Conservation (phyloP, 2,329 filamentous ascomycete genomes). For the Pestalotiopsis sp. region DNA sequence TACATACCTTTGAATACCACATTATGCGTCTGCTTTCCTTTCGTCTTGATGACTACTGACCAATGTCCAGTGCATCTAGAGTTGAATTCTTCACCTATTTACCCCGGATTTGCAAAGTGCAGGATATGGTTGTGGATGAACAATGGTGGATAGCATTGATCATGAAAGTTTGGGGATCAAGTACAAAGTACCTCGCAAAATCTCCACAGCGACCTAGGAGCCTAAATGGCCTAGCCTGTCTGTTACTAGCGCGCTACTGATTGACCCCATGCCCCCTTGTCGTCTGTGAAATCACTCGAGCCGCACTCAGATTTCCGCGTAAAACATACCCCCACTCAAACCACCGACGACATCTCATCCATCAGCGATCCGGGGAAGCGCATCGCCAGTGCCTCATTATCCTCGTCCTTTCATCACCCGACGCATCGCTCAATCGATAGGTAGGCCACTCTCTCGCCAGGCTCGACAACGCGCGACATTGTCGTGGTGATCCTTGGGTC, state of each 20-base stretch:
- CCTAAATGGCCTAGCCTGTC: not conserved
- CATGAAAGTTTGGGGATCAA: not conserved
- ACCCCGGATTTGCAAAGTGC: conserved; percentile 5
- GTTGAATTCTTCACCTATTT: not conserved
- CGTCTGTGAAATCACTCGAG: conserved; percentile 9
- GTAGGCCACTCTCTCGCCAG: not conserved
- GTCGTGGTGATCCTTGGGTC: not conserved
- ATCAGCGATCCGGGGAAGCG: not conserved
- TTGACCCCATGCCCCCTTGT: not conserved
- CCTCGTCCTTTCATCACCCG: not conserved
- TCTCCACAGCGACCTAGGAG: not conserved
- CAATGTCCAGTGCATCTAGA: not conserved
- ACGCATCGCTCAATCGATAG: not conserved
- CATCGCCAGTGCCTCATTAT: not conserved
- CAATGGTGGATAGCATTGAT: not conserved
- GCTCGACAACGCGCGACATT: not conserved
- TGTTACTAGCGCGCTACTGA: not conserved
- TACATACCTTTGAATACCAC: conserved; percentile 5
- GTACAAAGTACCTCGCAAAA: too few species aligned
- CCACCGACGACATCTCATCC: conserved; percentile 1
- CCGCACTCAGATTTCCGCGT: conserved; percentile 7
- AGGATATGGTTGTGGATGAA: not conserved
- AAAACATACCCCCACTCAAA: conserved; percentile 1
- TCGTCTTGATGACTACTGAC: not conserved
- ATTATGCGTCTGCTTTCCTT: not conserved